phyloP scores from a whole-genome alignment of 2,329 filamentous ascomycete genomes.

The Beauveria brongniartii region DNA sequence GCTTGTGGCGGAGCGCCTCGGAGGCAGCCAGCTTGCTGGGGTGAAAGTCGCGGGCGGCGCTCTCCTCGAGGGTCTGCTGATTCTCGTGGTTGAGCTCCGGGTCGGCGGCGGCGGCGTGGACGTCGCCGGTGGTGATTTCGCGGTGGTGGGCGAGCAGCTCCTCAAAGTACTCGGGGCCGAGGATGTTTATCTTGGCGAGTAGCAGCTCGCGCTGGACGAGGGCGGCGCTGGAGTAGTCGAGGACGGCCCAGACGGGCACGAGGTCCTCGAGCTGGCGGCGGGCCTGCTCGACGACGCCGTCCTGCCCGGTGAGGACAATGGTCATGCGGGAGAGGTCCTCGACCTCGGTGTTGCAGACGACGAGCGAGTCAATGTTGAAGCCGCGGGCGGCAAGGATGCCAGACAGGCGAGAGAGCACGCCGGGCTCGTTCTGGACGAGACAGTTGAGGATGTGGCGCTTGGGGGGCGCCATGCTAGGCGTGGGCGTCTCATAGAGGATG shows the following conservation, averaged over 20 bases:
- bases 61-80: constrained; percentile 35
- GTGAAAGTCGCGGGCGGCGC: constrained; percentile 64
- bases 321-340: constrained; percentile 97
- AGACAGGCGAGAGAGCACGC: constrained; percentile 91
- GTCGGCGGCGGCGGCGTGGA: constrained; percentile 35
- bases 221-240: constrained; percentile 89
- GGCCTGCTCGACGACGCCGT: constrained; percentile 95
- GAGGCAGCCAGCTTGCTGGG: constrained; percentile 78
- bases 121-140: constrained; percentile 58
- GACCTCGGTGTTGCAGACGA: constrained; percentile 96
- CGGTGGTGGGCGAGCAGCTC: constrained; percentile 92
- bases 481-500: constrained; percentile 96
- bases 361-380: constrained; percentile 98
- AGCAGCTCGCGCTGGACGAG: constrained; percentile 94
- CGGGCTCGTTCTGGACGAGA: constrained; percentile 96
- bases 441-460: constrained; percentile 98
- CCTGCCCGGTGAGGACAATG: constrained; percentile 91
- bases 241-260: constrained; percentile 94
- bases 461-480: constrained; percentile 71
- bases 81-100: constrained; percentile 27
- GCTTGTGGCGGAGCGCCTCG: constrained; percentile 90
- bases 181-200: constrained; percentile 91
- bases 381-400: constrained; percentile 92
- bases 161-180: constrained; percentile 97
- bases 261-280: constrained; percentile 91